phyloP scores from a whole-genome alignment of 163 green algal species.

The Scenedesmus sp. region DNA sequence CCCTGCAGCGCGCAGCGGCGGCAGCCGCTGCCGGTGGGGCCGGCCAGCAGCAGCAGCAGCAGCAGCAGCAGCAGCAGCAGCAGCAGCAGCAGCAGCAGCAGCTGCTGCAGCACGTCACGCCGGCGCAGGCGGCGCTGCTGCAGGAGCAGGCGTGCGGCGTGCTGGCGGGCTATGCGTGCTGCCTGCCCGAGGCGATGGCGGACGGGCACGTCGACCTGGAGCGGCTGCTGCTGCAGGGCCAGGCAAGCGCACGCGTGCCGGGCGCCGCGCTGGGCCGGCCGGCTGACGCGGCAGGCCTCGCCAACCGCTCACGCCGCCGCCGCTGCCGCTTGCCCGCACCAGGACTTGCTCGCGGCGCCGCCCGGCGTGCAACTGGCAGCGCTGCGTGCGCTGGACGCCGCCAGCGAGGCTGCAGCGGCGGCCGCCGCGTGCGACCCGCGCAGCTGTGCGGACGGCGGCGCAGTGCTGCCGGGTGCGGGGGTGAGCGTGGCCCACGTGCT shows the following conservation, averaged over 20 bases:
- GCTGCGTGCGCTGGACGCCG: slow-evolving; percentile 16
- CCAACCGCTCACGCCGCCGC: too few relatives aligned
- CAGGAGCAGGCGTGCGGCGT: slow-evolving; percentile 32
- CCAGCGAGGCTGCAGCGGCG: not conserved
- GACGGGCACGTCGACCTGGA: slow-evolving; percentile 38
- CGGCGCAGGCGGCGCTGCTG: slow-evolving; percentile 21
- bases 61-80: slow-evolving; percentile 5
- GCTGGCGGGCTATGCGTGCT: slow-evolving; percentile 29
- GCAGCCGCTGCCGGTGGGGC: slow-evolving; percentile 11
- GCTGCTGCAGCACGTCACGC: slow-evolving; percentile 24
- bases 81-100: slow-evolving; percentile 9
- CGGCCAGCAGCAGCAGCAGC: not conserved
- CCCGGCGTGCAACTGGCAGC: slow-evolving; percentile 25
- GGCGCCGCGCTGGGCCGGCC: too few relatives aligned
- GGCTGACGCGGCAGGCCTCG: too few relatives aligned
- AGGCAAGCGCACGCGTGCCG: too few relatives aligned
- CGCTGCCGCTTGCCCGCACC: not conserved
- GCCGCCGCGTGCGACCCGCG: slow-evolving; percentile 7
- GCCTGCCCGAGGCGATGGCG: slow-evolving; percentile 50
- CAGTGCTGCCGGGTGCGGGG: not conserved
- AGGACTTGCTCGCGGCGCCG: slow-evolving; percentile 17
- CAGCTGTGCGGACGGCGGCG: slow-evolving; percentile 15
- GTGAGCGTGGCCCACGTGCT: slow-evolving; percentile 16
- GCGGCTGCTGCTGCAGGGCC: slow-evolving; percentile 39
- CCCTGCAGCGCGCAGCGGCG: slow-evolving; percentile 17